phyloP scores from a whole-genome alignment of 2,329 filamentous ascomycete genomes.

The Claviceps cyperi region DNA sequence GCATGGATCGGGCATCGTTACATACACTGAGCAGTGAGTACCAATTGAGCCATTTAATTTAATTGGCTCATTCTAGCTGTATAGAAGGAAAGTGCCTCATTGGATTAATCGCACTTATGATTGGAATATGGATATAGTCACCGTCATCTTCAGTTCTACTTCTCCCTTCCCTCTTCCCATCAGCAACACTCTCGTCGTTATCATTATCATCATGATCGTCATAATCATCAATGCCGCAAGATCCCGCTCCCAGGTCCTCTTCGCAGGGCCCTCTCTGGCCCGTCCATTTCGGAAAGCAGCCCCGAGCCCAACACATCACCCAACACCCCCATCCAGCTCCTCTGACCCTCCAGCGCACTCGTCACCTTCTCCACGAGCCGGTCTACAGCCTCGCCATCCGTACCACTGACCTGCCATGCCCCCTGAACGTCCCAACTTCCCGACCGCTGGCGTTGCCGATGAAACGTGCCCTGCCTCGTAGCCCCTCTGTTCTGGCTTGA shows the following conservation, averaged over 20 bases:
- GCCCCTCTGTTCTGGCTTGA: constrained; percentile 15
- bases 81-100: no score
- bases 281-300: constrained; percentile 6
- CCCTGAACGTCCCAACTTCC: constrained; percentile 25
- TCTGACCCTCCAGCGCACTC: constrained; percentile 16
- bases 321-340: constrained; percentile 18
- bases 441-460: constrained; percentile 18
- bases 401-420: constrained; percentile 30
- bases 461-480: constrained; percentile 28
- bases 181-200: constrained; percentile 5
- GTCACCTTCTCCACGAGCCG: constrained; percentile 14
- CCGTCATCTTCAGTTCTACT: no score
- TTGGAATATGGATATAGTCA: no score
- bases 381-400: constrained; percentile 27
- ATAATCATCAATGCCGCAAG: background rate
- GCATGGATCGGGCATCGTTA: no score
- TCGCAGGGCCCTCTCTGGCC: background rate
- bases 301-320: constrained; percentile 17
- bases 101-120: no score
- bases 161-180: no score
- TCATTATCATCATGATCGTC: constrained; percentile 9
- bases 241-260: background rate
- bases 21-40: no score
- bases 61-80: no score
- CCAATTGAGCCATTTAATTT: no score